Evolutionary conservation across 495 filamentous ascomycete genomes (phyloP).

Genomic region (Jackrogersella multiformis): DNA sequence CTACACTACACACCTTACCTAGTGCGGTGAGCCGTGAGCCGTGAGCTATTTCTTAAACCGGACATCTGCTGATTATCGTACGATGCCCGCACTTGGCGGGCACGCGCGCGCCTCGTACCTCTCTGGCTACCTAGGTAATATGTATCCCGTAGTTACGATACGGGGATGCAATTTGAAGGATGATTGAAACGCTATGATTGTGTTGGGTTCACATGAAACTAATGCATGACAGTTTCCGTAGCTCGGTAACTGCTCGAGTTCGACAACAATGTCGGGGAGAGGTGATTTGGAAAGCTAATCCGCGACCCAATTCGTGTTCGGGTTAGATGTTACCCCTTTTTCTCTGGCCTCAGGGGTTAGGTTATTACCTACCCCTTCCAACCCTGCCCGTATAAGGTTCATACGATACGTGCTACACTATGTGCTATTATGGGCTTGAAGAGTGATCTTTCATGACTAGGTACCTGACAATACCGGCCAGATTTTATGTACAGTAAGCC

Average conservation of each 20-base stretch:
- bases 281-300: background rate
- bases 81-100: slow-evolving; percentile 26
- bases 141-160: too few relatives aligned
- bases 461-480: background rate
- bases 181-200: slow-evolving; percentile 1
- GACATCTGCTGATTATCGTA: slow-evolving; percentile 30
- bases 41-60: slow-evolving; percentile 7
- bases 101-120: slow-evolving; percentile 14
- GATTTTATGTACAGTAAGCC: slow-evolving; percentile 10
- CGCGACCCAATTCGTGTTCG: background rate
- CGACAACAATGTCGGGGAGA: too few relatives aligned
- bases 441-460: background rate
- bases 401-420: background rate
- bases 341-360: background rate
- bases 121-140: too few relatives aligned
- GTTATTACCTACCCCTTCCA: background rate
- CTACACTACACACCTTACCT: too few relatives aligned
- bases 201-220: slow-evolving; percentile 11
- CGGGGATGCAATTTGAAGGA: background rate
- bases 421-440: background rate
- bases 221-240: slow-evolving; percentile 8
- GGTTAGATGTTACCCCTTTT: background rate
- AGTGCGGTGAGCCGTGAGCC: too few relatives aligned
- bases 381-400: background rate
- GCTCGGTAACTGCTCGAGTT: background rate